Conservation (phyloP, 768 basidiomycete genomes). For the Tulasnella sp. region DNA sequence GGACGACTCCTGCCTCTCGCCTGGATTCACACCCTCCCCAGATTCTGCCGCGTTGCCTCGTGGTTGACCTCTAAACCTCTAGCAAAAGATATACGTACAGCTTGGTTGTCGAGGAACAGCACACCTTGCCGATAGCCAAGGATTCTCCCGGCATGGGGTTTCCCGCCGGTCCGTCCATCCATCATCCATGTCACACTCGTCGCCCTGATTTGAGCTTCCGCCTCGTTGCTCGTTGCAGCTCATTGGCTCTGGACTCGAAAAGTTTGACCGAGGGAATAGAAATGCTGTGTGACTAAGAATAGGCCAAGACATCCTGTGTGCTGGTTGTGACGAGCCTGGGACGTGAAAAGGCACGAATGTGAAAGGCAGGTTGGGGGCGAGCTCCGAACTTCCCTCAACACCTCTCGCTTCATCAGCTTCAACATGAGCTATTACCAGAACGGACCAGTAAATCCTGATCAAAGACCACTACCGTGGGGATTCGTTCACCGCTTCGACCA, state of each 20-base stretch:
- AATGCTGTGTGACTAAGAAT: neutral
- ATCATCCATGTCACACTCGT: neutral
- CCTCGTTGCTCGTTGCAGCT: neutral
- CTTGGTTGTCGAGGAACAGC: neutral
- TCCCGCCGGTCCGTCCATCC: neutral
- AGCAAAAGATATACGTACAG: neutral
- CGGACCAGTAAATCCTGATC: neutral
- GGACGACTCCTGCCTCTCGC: neutral
- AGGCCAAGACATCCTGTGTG: neutral
- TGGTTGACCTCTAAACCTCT: neutral
- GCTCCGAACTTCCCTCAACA: neutral
- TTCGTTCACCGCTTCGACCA: slow-evolving; percentile 7
- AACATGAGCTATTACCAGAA: neutral
- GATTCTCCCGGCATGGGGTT: neutral
- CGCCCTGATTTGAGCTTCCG: neutral
- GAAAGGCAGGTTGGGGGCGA: neutral
- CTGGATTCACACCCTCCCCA: neutral
- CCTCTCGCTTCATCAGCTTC: neutral
- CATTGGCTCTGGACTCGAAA: neutral
- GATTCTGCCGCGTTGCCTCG: neutral
- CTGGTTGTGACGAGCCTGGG: neutral
- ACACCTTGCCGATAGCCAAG: neutral
- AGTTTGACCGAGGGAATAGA: neutral
- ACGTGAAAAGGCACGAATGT: neutral
- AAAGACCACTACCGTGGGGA: slow-evolving; percentile 2